Evolutionary conservation across 768 basidiomycete species (phyloP).

Genomic region (Tubosaeta sp.): DNA sequence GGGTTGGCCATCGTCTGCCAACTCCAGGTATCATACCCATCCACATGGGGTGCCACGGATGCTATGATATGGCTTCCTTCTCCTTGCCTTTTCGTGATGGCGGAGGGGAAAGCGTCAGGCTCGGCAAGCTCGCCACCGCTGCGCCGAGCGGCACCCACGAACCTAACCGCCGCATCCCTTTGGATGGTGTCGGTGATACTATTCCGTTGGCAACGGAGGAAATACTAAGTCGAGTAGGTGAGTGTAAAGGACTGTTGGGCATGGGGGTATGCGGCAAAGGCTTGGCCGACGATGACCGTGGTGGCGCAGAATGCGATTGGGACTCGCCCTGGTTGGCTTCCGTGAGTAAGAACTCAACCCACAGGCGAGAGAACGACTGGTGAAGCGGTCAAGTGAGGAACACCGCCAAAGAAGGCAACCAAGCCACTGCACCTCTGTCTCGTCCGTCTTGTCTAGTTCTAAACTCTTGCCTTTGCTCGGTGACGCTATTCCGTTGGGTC

Average conservation of each 20-base stretch:
- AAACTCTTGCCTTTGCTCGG: slow-evolving; percentile 35
- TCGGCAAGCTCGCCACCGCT: slow-evolving; percentile 38
- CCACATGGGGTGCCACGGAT: not conserved
- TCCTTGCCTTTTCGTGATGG: slow-evolving; percentile 47
- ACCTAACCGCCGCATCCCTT: slow-evolving; percentile 34
- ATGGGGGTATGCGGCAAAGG: slow-evolving; percentile 33
- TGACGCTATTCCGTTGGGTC: slow-evolving; percentile 21
- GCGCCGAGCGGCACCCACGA: slow-evolving; percentile 33
- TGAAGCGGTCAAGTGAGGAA: slow-evolving; percentile 1
- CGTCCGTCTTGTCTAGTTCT: slow-evolving; percentile 76
- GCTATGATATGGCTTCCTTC: slow-evolving; percentile 28
- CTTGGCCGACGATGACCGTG: slow-evolving; percentile 17
- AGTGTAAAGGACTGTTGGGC: slow-evolving; percentile 34
- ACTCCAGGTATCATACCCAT: slow-evolving; percentile 1
- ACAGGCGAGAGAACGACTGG: slow-evolving; percentile 94
- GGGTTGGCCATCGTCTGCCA: not conserved
- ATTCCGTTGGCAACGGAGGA: slow-evolving; percentile 3
- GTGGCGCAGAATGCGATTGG: slow-evolving; percentile 13
- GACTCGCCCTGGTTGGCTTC: slow-evolving; percentile 58
- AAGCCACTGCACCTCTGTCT: slow-evolving; percentile 64
- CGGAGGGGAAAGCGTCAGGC: slow-evolving; percentile 32
- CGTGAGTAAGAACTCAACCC: slow-evolving; percentile 96
- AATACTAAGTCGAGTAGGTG: slow-evolving; percentile 15
- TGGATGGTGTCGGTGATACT: slow-evolving; percentile 21
- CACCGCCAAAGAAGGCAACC: not conserved